A percentile compares a stretch with the other conserved stretches of the same genome.
Evolutionary conservation across 768 basidiomycete species (phyloP).

Genomic region (Panaeolus cyanescens): DNA sequence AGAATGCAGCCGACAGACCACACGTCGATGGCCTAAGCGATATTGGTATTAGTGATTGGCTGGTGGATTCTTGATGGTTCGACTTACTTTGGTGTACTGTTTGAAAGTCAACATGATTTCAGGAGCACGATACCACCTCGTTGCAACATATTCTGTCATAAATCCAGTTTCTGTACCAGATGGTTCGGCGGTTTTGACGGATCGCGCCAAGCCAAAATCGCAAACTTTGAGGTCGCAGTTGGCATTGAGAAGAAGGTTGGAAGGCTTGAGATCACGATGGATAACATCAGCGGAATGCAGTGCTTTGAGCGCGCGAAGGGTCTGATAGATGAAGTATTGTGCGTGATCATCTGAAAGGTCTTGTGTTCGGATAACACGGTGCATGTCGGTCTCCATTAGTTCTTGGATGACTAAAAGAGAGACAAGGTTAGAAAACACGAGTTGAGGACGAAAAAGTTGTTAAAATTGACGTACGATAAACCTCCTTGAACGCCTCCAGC

Average conservation of each 20-base stretch:
- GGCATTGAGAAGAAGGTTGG: constrained; percentile 95
- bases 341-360: constrained; percentile 95
- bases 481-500: constrained; percentile 81
- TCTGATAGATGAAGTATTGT: constrained; percentile 93
- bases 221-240: constrained; percentile 96
- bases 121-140: constrained; percentile 97
- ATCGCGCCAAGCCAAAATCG: constrained; percentile 40
- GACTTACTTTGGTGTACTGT: constrained; percentile 86
- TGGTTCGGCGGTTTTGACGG: constrained; percentile 79
- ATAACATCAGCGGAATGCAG: constrained; percentile 96
- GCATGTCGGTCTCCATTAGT: constrained; percentile 95
- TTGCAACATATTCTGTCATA: constrained; percentile 98
- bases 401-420: constrained; percentile 77
- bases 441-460: background rate
- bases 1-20: constrained; percentile 90
- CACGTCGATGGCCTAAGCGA: constrained; percentile 73
- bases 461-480: constrained; percentile 38
- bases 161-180: constrained; percentile 84
- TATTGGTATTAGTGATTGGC: constrained; percentile 12
- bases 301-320: constrained; percentile 92
- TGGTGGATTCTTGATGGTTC: constrained; percentile 21
- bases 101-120: constrained; percentile 99
- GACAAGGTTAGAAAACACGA: constrained; percentile 12
- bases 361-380: constrained; percentile 94
- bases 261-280: constrained; percentile 95